Conservation (phyloP, 352 stramenopile genomes). For the Pythium plurisporium region DNA sequence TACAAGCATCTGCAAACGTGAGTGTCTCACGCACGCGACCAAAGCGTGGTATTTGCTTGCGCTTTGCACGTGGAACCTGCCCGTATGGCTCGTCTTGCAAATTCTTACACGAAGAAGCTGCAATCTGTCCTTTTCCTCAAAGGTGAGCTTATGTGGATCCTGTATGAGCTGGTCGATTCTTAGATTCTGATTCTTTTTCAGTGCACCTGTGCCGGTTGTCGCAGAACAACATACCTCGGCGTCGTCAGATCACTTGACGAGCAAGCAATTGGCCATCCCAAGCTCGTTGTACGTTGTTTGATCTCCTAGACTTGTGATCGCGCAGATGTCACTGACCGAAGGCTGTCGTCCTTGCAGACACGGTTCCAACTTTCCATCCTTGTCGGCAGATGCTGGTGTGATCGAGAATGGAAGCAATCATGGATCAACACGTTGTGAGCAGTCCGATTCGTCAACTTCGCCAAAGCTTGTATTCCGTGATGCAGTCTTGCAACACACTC, state of each 20-base stretch:
- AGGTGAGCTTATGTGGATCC: too few species aligned
- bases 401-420: background rate
- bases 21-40: background rate
- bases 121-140: background rate
- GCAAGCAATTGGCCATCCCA: background rate
- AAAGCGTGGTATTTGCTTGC: background rate
- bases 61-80: slow-evolving; percentile 37
- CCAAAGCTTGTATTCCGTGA: slow-evolving; percentile 51
- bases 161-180: too few species aligned
- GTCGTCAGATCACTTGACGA: background rate
- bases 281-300: slow-evolving; percentile 8
- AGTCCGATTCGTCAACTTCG: background rate
- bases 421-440: background rate
- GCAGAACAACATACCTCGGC: background rate
- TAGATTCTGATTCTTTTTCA: too few species aligned
- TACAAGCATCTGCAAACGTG: background rate
- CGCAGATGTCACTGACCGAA: background rate
- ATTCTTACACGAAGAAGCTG: slow-evolving; percentile 37
- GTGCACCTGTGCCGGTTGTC: background rate
- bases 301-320: background rate
- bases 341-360: background rate
- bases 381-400: background rate
- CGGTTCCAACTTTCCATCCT: slow-evolving; percentile 15
- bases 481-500: slow-evolving; percentile 41
- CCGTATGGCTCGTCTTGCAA: slow-evolving; percentile 48